phyloP scores from a whole-genome alignment of 2,329 filamentous ascomycete species.

The Pseudogymnoascus sp. region DNA sequence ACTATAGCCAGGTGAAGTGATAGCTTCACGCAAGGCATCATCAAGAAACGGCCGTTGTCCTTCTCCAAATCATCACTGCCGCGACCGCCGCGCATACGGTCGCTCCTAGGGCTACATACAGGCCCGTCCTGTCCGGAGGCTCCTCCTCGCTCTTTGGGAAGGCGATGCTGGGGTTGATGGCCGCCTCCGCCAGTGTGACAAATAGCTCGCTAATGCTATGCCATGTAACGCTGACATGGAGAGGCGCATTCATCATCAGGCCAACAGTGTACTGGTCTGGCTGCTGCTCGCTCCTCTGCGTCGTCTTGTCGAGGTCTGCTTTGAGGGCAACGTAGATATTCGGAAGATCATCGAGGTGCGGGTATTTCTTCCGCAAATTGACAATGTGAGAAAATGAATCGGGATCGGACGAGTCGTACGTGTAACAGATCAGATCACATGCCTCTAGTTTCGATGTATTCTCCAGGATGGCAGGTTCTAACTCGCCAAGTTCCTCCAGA shows the following conservation, averaged over 20 bases:
- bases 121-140: conserved; percentile 70
- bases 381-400: conserved; percentile 93
- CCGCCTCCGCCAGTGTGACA: conserved; percentile 82
- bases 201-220: conserved; percentile 90
- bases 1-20: conserved; percentile 1
- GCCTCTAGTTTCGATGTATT: conserved; percentile 85
- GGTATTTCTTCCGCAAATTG: conserved; percentile 68
- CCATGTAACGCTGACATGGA: conserved; percentile 95
- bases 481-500: conserved; percentile 85
- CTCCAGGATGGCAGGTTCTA: conserved; percentile 91
- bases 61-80: conserved; percentile 59
- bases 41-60: conserved; percentile 28
- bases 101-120: conserved; percentile 81
- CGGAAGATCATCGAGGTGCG: conserved; percentile 81
- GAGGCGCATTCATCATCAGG: conserved; percentile 80
- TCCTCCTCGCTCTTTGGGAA: conserved; percentile 90
- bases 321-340: conserved; percentile 91
- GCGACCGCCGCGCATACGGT: conserved; percentile 57
- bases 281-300: conserved; percentile 84
- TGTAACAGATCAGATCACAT: conserved; percentile 90
- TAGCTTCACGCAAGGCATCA: conserved; percentile 4
- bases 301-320: conserved; percentile 92
- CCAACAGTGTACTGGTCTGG: conserved; percentile 85
- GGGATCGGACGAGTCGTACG: conserved; percentile 94
- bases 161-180: conserved; percentile 79